Percentiles rank a stretch among this genome's conserved stretches.
phyloP scores from a whole-genome alignment of 1,139 yeast genomes.

The Magnusiomyces suaveolens region DNA sequence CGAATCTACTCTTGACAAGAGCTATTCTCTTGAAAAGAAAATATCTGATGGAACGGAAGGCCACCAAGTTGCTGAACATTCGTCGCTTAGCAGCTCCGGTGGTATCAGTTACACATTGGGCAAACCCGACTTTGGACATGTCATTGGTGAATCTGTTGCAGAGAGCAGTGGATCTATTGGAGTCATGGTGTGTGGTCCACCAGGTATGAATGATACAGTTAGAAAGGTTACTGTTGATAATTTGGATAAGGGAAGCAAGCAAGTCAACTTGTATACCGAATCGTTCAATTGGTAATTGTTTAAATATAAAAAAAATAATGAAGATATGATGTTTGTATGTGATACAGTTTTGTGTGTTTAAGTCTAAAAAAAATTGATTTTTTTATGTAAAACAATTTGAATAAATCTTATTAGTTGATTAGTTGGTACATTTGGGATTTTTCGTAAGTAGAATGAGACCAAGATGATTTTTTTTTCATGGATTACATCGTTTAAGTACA shows the following conservation, averaged over 20 bases:
- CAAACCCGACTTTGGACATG: slow-evolving; percentile 34
- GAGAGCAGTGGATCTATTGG: slow-evolving; percentile 29
- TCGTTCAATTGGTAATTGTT: slow-evolving; percentile 34
- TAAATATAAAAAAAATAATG: no score
- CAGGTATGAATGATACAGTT: slow-evolving; percentile 34
- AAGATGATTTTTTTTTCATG: no score
- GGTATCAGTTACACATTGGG: background rate
- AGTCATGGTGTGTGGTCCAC: slow-evolving; percentile 40
- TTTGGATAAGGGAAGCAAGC: slow-evolving; percentile 23
- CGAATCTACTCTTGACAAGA: background rate
- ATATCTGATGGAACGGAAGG: background rate
- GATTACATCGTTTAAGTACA: no score
- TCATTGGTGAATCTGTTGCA: slow-evolving; percentile 34
- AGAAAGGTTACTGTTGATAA: slow-evolving; percentile 29
- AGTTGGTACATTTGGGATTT: no score
- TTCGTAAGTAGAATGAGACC: no score
- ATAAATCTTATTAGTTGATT: no score
- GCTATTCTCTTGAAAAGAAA: background rate
- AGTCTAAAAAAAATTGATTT: no score
- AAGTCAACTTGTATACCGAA: slow-evolving; percentile 38
- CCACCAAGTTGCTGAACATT: background rate
- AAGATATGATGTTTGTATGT: no score
- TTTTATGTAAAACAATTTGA: no score
- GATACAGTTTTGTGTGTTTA: no score
- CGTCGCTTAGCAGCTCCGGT: background rate